These are phyloP conservation scores for Chaetomium fimeti DNA, from an alignment of 495 filamentous ascomycete genomes.

Conservation along the genomic window DNA sequence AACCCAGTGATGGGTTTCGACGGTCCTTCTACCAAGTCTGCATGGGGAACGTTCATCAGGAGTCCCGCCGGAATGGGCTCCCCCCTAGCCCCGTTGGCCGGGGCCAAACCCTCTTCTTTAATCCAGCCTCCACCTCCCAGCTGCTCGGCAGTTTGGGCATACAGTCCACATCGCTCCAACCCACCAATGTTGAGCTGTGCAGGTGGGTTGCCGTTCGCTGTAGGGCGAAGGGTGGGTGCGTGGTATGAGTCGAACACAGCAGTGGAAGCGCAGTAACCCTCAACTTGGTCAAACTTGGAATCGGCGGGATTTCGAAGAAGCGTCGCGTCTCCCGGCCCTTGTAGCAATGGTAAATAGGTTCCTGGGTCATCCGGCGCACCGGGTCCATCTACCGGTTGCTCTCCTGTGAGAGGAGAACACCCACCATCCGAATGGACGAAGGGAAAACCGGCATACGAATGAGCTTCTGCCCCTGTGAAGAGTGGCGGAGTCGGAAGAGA, in stretches of 20 bases:
- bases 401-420: not conserved
- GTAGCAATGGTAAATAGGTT: not conserved
- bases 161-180: not conserved
- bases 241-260: not conserved
- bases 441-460: not conserved
- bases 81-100: not conserved
- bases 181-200: too few relatives aligned
- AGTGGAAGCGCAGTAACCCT: not conserved
- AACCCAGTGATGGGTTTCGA: not conserved
- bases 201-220: not conserved
- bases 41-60: too few relatives aligned
- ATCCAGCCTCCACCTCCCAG: not conserved
- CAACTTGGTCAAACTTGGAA: not conserved
- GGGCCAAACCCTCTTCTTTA: not conserved
- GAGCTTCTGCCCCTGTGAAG: not conserved
- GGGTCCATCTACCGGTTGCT: not conserved
- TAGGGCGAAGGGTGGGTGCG: not conserved
- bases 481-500: not conserved
- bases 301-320: not conserved
- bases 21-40: not conserved
- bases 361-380: not conserved
- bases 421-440: not conserved
- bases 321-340: not conserved
- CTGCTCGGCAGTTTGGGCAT: not conserved
- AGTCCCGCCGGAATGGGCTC: too few relatives aligned